phyloP scores from a whole-genome alignment of 2,329 filamentous ascomycete species.

The Mycogone perniciosa region DNA sequence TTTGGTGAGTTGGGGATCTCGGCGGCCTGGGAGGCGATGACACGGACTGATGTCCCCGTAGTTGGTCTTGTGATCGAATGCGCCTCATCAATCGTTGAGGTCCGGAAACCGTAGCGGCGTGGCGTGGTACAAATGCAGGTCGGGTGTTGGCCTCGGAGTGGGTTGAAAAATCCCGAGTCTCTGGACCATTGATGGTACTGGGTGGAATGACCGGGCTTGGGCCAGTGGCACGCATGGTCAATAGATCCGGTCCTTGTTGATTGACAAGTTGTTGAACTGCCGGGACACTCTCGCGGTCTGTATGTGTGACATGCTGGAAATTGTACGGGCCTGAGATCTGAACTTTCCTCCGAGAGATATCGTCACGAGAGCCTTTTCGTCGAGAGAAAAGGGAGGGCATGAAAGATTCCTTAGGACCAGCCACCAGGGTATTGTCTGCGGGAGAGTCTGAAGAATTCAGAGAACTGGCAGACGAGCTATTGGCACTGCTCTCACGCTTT shows the following conservation, averaged over 20 bases:
- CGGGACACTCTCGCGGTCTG: conserved; percentile 42
- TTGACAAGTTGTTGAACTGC: conserved; percentile 21
- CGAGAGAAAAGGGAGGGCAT: conserved; percentile 47
- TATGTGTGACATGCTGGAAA: conserved; percentile 60
- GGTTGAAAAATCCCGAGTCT: conserved; percentile 38
- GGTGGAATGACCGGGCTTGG: conserved; percentile 13
- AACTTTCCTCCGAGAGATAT: conserved; percentile 33
- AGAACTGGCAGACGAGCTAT: conserved; percentile 42
- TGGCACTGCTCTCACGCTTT: conserved; percentile 46
- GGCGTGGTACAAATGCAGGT: conserved; percentile 12
- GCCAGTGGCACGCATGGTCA: conserved; percentile 16
- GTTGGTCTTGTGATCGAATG: conserved; percentile 44
- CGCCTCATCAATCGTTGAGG: conserved; percentile 36
- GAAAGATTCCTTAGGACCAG: conserved; percentile 36
- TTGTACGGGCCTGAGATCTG: conserved; percentile 60
- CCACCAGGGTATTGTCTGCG: conserved; percentile 25
- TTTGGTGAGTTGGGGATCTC: conserved; percentile 37
- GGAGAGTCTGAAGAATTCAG: conserved; percentile 40
- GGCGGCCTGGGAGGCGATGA: conserved; percentile 35
- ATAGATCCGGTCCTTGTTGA: conserved; percentile 1
- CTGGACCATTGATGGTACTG: conserved; percentile 18
- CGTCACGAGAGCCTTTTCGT: conserved; percentile 36
- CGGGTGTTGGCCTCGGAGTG: conserved; percentile 32
- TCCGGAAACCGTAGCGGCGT: conserved; percentile 18
- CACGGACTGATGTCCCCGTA: conserved; percentile 41